Conservation (phyloP, 495 filamentous ascomycete species). For the Neurospora terricola region DNA sequence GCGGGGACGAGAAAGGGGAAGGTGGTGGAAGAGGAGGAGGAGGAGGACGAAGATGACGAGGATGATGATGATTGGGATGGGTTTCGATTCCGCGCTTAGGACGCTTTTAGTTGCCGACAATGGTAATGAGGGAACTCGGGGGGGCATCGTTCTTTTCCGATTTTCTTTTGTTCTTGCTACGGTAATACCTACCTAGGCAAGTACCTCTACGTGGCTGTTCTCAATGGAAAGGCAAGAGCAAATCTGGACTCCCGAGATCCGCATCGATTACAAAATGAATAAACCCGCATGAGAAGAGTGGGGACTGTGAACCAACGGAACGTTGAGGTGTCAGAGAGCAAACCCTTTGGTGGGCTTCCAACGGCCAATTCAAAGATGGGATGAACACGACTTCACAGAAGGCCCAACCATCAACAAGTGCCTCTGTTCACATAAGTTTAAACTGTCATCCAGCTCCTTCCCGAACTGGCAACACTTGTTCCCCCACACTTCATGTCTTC, state of each 20-base stretch:
- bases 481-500: neutral
- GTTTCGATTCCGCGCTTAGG: conserved; percentile 49
- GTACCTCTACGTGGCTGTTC: neutral
- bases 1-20: conserved; percentile 8
- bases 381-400: neutral
- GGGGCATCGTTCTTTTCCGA: neutral
- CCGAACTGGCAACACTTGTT: neutral
- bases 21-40: conserved; percentile 26
- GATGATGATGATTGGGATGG: conserved; percentile 57
- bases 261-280: neutral
- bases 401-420: neutral
- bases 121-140: neutral
- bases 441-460: neutral
- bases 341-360: neutral
- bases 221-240: neutral
- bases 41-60: conserved; percentile 48
- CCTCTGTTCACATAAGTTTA: neutral
- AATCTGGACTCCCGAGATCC: neutral
- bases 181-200: neutral
- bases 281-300: neutral
- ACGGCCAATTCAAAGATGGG: neutral
- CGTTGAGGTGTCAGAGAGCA: neutral
- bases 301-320: neutral
- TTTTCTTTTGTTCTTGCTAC: neutral
- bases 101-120: neutral